Percentiles rank a stretch among this genome's conserved stretches.
phyloP scores from a whole-genome alignment of 2,329 filamentous ascomycete genomes.

The Gremmenia infestans region DNA sequence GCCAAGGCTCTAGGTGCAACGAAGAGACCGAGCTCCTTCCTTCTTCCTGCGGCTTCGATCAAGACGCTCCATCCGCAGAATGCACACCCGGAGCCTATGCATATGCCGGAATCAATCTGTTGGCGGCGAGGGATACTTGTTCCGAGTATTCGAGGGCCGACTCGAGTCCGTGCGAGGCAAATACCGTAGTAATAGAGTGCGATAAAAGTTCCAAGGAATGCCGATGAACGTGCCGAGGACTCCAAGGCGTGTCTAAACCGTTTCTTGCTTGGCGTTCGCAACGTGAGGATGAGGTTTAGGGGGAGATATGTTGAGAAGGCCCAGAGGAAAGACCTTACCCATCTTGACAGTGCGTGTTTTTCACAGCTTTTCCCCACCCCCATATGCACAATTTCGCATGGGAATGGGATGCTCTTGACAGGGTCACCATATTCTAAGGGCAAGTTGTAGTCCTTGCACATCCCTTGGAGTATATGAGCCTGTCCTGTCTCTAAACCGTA shows the following conservation, averaged over 20 bases:
- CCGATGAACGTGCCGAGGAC: conserved; percentile 65
- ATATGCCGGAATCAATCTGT: conserved; percentile 57
- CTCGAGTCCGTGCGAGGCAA: conserved; percentile 67
- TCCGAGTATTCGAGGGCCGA: conserved; percentile 67
- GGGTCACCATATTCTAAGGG: conserved; percentile 72
- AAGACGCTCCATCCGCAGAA: conserved; percentile 81
- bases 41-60: conserved; percentile 58
- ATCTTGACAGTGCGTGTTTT: conserved; percentile 63
- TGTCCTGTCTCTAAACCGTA: conserved; percentile 73
- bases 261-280: conserved; percentile 42
- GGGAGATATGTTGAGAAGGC: conserved; percentile 74
- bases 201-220: conserved; percentile 75
- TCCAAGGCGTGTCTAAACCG: conserved; percentile 45
- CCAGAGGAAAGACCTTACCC: conserved; percentile 65
- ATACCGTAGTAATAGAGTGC: conserved; percentile 80
- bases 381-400: conserved; percentile 82
- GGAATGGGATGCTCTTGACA: conserved; percentile 62
- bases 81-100: conserved; percentile 65
- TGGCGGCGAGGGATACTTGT: conserved; percentile 43
- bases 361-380: conserved; percentile 70
- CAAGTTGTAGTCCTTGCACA: conserved; percentile 67
- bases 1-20: conserved; percentile 74
- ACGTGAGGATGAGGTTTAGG: conserved; percentile 61
- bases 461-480: conserved; percentile 59
- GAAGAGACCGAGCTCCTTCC: conserved; percentile 74